A percentile compares a stretch with the other conserved stretches of the same genome.
These are phyloP conservation scores for Schizochytrium sp. DNA, from an alignment of 108 stramenopile species.

Conservation along the genomic window DNA sequence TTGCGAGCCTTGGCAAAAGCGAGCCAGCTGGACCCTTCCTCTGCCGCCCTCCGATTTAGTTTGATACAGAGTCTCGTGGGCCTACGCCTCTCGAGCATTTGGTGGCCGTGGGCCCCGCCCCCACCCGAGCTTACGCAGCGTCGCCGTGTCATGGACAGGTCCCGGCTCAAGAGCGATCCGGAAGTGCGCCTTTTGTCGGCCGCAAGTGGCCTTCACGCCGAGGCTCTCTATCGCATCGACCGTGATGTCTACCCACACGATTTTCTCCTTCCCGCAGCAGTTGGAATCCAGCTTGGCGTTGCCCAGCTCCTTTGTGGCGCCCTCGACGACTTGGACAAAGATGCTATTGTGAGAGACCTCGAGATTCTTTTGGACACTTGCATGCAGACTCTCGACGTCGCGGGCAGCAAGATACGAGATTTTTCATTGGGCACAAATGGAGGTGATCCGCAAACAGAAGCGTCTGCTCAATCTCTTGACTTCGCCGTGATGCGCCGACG, in stretches of 20 bases:
- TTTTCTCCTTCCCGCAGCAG: background rate
- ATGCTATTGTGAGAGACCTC: background rate
- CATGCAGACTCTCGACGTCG: background rate
- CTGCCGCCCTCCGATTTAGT: background rate
- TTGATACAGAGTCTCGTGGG: background rate
- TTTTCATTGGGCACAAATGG: background rate
- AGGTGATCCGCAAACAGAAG: background rate
- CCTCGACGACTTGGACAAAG: background rate
- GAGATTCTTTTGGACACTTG: background rate
- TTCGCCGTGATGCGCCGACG: too few species aligned
- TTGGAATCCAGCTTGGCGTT: background rate
- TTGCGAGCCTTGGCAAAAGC: background rate
- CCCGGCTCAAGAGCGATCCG: background rate
- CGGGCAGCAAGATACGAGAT: background rate
- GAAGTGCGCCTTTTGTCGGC: background rate
- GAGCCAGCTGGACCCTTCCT: background rate
- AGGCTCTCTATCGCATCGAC: background rate
- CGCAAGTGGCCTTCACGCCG: background rate
- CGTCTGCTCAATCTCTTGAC: background rate
- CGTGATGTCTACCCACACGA: background rate
- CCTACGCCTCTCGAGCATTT: background rate
- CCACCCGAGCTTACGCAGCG: background rate
- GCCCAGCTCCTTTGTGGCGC: background rate
- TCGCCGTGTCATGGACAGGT: background rate
- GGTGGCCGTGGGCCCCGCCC: background rate